These are phyloP conservation scores for Cladophialophora carrionii DNA, from an alignment of 2,329 filamentous ascomycete genomes.

Conservation along the genomic window DNA sequence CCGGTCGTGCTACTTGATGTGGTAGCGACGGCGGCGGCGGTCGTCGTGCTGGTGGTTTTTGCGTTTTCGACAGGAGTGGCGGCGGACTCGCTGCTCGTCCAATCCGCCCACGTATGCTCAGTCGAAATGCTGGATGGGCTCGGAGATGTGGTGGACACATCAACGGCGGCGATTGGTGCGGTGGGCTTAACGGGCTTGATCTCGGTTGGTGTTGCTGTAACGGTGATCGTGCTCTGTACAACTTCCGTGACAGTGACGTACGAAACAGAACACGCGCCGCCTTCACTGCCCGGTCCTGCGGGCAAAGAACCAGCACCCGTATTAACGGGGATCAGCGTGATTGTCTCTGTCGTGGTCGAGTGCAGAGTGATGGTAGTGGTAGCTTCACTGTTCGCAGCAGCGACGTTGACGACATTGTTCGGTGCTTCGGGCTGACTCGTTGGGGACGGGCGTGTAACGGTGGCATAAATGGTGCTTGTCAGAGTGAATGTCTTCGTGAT, in stretches of 20 bases:
- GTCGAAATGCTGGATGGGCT: not conserved
- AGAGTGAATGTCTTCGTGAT: slow-evolving; percentile 26
- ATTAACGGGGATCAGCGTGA: slow-evolving; percentile 20
- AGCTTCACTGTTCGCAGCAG: slow-evolving; percentile 18
- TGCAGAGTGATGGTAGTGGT: slow-evolving; percentile 25
- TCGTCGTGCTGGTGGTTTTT: not conserved
- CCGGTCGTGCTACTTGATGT: not conserved
- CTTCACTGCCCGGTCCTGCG: not conserved
- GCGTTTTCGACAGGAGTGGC: not conserved
- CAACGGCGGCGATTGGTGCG: slow-evolving; percentile 12
- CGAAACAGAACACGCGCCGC: slow-evolving; percentile 22
- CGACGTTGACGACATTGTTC: slow-evolving; percentile 23
- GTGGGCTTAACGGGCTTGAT: slow-evolving; percentile 17
- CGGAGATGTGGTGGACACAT: slow-evolving; percentile 16
- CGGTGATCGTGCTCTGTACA: slow-evolving; percentile 31
- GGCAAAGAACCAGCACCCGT: slow-evolving; percentile 8
- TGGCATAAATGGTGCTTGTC: slow-evolving; percentile 31
- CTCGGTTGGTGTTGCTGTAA: slow-evolving; percentile 23
- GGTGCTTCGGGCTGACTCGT: slow-evolving; percentile 7
- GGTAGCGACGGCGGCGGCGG: slow-evolving; percentile 6
- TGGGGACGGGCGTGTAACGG: slow-evolving; percentile 27
- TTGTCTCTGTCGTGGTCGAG: slow-evolving; percentile 28
- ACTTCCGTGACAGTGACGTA: slow-evolving; percentile 32
- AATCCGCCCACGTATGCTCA: slow-evolving; percentile 1
- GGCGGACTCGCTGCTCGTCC: not conserved